A percentile compares a stretch with the other conserved stretches of the same genome.
phyloP scores from a whole-genome alignment of 108 stramenopile genomes.

The Licmophora abbreviata region DNA sequence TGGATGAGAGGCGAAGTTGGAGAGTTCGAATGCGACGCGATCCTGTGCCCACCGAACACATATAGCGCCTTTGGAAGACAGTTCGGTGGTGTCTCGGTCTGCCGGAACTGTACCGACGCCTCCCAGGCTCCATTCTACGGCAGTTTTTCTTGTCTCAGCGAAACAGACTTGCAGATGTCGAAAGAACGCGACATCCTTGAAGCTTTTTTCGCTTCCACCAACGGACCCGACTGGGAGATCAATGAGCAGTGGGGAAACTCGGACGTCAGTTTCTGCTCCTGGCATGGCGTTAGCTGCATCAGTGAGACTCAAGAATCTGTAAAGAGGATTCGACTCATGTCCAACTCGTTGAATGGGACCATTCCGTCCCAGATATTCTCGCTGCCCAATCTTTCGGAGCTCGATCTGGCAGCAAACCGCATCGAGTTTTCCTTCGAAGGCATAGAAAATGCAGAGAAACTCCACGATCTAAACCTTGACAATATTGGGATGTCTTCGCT shows the following conservation, averaged over 20 bases:
- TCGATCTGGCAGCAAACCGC: conserved; percentile 38
- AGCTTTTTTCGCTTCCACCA: conserved; percentile 24
- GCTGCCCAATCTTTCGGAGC: conserved; percentile 12
- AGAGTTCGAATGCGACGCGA: conserved; percentile 51
- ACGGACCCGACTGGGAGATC: conserved; percentile 27
- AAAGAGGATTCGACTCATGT: conserved; percentile 26
- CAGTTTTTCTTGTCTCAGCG: conserved; percentile 28
- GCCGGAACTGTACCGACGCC: conserved; percentile 31
- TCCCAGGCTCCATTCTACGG: conserved; percentile 42
- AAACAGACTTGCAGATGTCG: conserved; percentile 13
- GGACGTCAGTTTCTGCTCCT: conserved; percentile 27
- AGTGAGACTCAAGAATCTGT: conserved; percentile 13
- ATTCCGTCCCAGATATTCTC: conserved; percentile 33
- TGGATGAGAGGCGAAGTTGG: conserved; percentile 41
- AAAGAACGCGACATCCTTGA: conserved; percentile 40
- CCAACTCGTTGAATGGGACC: conserved; percentile 51
- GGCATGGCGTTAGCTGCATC: conserved; percentile 38
- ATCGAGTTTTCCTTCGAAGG: conserved; percentile 57
- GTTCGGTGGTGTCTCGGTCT: conserved; percentile 19
- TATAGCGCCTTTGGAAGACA: conserved; percentile 57
- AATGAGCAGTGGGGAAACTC: conserved; percentile 26
- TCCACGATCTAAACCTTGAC: conserved; percentile 25
- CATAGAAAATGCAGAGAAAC: conserved; percentile 30
- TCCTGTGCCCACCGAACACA: conserved; percentile 50
- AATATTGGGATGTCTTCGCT: conserved; percentile 23